Percentiles rank a stretch among this genome's conserved stretches.
These are phyloP conservation scores for Gastrolobium villosum DNA, from an alignment of 306 rosid species.

Conservation along the genomic window DNA sequence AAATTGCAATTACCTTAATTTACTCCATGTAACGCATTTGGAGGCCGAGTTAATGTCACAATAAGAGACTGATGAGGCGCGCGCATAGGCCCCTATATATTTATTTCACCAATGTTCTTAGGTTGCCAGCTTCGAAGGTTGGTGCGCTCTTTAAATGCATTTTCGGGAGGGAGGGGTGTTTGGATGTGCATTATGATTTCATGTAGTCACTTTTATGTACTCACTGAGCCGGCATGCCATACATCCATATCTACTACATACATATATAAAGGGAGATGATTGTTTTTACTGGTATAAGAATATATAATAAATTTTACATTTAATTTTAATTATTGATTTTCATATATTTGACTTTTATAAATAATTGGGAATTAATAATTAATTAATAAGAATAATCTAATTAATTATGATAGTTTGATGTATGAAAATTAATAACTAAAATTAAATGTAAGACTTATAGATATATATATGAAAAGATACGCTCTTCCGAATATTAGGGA, in stretches of 20 bases:
- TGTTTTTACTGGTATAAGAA: too few relatives aligned
- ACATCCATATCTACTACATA: too few relatives aligned
- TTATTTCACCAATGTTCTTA: slow-evolving; percentile 42
- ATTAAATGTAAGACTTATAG: too few relatives aligned
- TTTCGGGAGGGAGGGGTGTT: neutral
- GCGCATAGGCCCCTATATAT: slow-evolving; percentile 37
- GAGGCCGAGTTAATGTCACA: slow-evolving; percentile 61
- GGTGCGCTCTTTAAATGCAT: slow-evolving; percentile 46
- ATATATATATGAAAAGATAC: too few relatives aligned
- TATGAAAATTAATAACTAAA: too few relatives aligned
- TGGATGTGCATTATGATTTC: slow-evolving; percentile 1
- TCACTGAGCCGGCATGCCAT: neutral
- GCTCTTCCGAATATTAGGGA: neutral
- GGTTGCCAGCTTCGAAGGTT: slow-evolving; percentile 34
- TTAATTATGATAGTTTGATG: too few relatives aligned
- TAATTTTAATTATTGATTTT: too few relatives aligned
- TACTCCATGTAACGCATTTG: slow-evolving; percentile 47
- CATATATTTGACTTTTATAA: too few relatives aligned
- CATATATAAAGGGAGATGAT: too few relatives aligned
- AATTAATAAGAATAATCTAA: too few relatives aligned
- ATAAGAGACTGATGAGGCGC: neutral
- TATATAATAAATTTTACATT: too few relatives aligned
- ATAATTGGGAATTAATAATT: too few relatives aligned
- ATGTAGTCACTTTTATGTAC: slow-evolving; percentile 9
- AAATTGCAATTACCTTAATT: slow-evolving; percentile 22